Evolutionary conservation across 208 protist species (phyloP), one percentile per base, ranked within the genome.

Genomic region (Trypanosoma vivax): DNA sequence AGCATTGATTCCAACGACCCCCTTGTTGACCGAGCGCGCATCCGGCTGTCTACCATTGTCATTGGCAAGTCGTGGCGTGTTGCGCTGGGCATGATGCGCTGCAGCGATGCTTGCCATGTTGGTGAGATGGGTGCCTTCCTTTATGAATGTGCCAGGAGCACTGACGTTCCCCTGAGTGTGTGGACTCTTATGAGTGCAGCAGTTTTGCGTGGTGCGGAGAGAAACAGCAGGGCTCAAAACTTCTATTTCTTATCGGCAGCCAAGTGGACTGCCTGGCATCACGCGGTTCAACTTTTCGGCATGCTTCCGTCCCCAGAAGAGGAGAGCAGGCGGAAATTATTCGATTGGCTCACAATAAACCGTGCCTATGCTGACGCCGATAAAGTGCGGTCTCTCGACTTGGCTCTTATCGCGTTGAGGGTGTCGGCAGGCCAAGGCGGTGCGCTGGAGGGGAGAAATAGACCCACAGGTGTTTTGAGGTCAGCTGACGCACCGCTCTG

Each of bases 31-130:
- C 45, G 43, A 10, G 77, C 82, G 24, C 65, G 70, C 24, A 52
- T 82, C 23, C 57, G 67, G 6, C 64, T 90, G 5, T 73, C 75
- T 0, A 62, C 54, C 25, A 59, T 41, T 13, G 65, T 71, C n/a
- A 51, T 78, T 21, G 37, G 62, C 1, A 77, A 90, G 49, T 34
- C 76, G 14, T 83, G 75, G 74, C 9, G 29, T 11, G 37, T 67
- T 1, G 71, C 77, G 21, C 68, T 83, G 16, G 19, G 23, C 5
- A 43, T 90, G 5, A 60, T 90, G 11, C 52, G 50, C 11, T 24
- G 50, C n/a, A 38, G 23, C 25, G 66, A 66, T 48, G 29, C 48
- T 18, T 42, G 10, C 5, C 33, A 59, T 16, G 24, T 54, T 16
- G 50, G 59, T 41, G 23, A 42, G 19, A 14, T 59, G 21, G 33